Evolutionary conservation across 371 early-diverging fungal species (phyloP), one percentile per base, ranked within the genome.

Genomic region (Blakeslea trispora): DNA sequence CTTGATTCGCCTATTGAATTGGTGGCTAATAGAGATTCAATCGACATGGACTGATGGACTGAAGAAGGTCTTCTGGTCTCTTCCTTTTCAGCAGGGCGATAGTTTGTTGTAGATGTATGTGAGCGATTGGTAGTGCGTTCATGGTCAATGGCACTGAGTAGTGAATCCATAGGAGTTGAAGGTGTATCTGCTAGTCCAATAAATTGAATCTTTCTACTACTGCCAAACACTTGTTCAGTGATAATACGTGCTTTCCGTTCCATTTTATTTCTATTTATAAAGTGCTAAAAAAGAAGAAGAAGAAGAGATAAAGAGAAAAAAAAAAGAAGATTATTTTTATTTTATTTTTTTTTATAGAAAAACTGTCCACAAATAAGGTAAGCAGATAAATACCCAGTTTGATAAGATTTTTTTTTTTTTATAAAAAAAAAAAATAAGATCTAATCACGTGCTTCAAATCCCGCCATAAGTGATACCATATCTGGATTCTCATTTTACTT

Each of bases 161-260:
- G 57, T 24, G 51, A 47, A 21, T 63, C 63, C 53, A 59, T 64
- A 34, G 61, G 54, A 14, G 58, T 28, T 37, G 44, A 39, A 40
- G 51, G 21, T 43, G 44, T 11, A n/a, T 54, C 37, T 13, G 57
- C 31, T 24, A 71, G 34, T n/a, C 69, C 71, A 53, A 77, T 71
- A 28, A 77, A 67, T 42, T 74, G 74, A 15, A 77, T 59, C 34
- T 62, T 67, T 66, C 68, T 62, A 55, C 74, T 74, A 22, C 69
- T 70, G 18, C 78, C 78, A 46, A 68, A 77, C 5, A 70, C 68
- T 54, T 70, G 70, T 45, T 72, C 67, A 28, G 74, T 69, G 24
- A 74, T 63, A n/a, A 77, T 63, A 45, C 62, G 78, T 22, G 78
- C 67, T 47, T 57, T 51, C 22, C 57, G 53, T 49, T 63, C 63